Evolutionary conservation across 345 rosid species (phyloP), one percentile per base, ranked within the genome.

Genomic region (Citrus glauca): DNA sequence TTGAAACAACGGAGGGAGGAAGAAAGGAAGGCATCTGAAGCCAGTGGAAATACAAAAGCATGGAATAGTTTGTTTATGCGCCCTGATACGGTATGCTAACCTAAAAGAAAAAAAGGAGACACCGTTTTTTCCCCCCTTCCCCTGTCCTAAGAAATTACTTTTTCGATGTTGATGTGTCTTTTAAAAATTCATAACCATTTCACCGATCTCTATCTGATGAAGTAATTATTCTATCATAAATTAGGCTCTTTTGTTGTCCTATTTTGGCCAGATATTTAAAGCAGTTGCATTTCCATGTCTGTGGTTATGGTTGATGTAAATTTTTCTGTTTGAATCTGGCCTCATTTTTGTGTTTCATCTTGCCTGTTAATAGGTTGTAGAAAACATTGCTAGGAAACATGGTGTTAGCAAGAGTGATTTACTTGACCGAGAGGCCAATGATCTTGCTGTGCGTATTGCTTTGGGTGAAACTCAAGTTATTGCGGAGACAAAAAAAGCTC

Each of bases 21-120:
- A 74, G 90, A 92, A 82, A 88, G 88, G 86, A 95, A 92, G 87
- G 95, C 93, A 78, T 81, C 97, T 79, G 98, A 95, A 90, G 90
- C 94, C 28, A 75, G 97, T 77, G 99, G 99, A 85, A 84, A 94
- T 81, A 89, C 94, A 42, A 92, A 85, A 85, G 90, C 97, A 74
- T 94, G 99, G 99, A 96, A 94, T 86, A 91, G 95, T 85, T 85
- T 96, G 77, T 96, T 92, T 84, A 90, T 96, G 97, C 94, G 94
- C 56, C 74, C 92, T 55, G 98, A 96, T 80, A 94, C 99, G 19
- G 98, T 96, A 87, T 28, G 91, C 78, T 71, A 33, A 7, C 38
- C 19, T 61, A 50, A 48, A 75, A 22, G 10, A 38, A 33, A 35
- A 27, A 42, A 9, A 30, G 20, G n/a, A 28, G 6, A 53, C 27